Evolutionary conservation across 2,329 filamentous ascomycete genomes (phyloP).

Genomic region (Niveomyces coronatus): DNA sequence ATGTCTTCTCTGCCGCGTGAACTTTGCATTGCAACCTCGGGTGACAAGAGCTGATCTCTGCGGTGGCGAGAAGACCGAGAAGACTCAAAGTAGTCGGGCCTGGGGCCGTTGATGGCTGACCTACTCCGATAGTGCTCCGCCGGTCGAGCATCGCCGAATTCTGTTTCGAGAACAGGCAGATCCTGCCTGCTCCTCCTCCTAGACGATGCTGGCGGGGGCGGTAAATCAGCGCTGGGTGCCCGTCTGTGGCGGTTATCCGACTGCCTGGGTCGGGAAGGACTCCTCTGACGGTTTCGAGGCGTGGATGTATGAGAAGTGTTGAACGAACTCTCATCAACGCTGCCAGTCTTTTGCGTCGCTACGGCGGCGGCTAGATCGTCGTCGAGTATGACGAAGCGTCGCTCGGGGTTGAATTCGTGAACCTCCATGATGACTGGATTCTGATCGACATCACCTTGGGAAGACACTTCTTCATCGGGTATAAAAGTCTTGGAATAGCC

Average conservation of each 20-base stretch:
- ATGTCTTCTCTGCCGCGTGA: conserved; percentile 32
- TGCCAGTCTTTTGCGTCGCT: conserved; percentile 17
- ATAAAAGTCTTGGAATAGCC: conserved; percentile 23
- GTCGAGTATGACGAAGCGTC: conserved; percentile 52
- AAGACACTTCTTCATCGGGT: conserved; percentile 43
- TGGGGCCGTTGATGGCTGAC: conserved; percentile 23
- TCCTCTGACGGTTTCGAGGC: background rate
- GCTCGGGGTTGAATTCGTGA: conserved; percentile 48
- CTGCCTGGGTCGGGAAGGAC: background rate
- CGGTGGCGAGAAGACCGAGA: conserved; percentile 18
- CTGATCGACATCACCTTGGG: conserved; percentile 58
- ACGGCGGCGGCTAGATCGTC: conserved; percentile 12
- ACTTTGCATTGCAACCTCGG: conserved; percentile 31
- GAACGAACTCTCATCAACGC: conserved; percentile 16
- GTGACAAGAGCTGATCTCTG: conserved; percentile 29
- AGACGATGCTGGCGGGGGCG: conserved; percentile 11
- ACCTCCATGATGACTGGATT: conserved; percentile 56
- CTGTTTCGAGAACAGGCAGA: conserved; percentile 36
- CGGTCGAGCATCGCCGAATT: conserved; percentile 18
- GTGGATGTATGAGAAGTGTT: conserved; percentile 9
- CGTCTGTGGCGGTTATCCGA: background rate
- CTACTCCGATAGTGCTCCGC: conserved; percentile 25
- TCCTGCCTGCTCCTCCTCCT: conserved; percentile 27
- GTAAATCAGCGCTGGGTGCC: conserved; percentile 12
- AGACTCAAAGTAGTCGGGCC: conserved; percentile 22